Base-by-base conservation (phyloP, 495 filamentous ascomycete species). In the Aspergillus coremiiformis region DNA sequence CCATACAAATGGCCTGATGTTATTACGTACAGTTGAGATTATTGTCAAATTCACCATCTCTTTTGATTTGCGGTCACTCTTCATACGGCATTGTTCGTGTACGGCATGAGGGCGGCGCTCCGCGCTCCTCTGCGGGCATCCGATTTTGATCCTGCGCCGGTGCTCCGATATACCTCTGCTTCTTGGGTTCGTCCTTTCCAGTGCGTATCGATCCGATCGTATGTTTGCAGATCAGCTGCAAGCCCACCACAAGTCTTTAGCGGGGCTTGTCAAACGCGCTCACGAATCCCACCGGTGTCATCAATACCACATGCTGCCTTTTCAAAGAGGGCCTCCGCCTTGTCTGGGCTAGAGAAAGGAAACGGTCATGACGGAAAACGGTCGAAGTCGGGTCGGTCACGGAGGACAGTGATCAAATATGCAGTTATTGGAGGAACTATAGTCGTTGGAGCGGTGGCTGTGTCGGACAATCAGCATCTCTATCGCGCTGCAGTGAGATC, bases 401-500 rank as follows among this genome's bases (percentile, higher is more conserved):
- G 55, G 53, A 68, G 60, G 27, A 66, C 59, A 43, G 59, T 56
- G 17, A 59, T 82, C 15, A 62, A 77, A 35, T 58, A 80, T 47
- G 67, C 74, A 27, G 71, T 83, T 11, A 74, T 78, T 1, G 75
- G 78, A 14, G 76, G 81, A 1, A 66, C 72, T 22, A 57, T 84
- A 7, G 77, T 72, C 19, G 71, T 77, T 22, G 81, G 78, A n/a
- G 72, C 82, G 1, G 60, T 90, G 33, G 75, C 79, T 14, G 84
- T 88, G 58, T 81, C 78, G 14, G 87, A 93, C 55, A 77, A 90
- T 44, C 84, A 84, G 63, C 82, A 89, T 72, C 75, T 74, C 19
- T 89, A 87, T 57, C 77, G 81, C 32, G 87, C 87, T n/a, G 76
- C 77, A 4, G 80, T 85, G 72, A 78, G 92, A 57, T 86, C 86